These are phyloP conservation scores for Calonectria fujianensis DNA, from an alignment of 2,329 filamentous ascomycete genomes.

Conservation along the genomic window DNA sequence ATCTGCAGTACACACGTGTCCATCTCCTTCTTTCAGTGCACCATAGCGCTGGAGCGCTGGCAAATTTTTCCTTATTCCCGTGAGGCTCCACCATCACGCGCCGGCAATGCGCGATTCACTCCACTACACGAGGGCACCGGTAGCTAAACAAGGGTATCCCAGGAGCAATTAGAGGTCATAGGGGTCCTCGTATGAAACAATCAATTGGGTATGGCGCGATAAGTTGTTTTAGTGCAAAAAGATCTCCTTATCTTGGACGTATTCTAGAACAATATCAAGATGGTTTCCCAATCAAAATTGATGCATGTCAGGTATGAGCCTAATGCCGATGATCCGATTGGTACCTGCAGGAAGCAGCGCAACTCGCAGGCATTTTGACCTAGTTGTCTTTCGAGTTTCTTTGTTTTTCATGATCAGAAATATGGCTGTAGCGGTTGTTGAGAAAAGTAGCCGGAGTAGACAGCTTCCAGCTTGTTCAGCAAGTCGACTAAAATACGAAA, in stretches of 20 bases:
- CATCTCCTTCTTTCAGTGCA: neutral
- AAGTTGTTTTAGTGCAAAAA: neutral
- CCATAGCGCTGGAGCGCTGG: neutral
- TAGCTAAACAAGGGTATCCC: neutral
- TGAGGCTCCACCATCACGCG: constrained; percentile 10
- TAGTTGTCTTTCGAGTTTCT: neutral
- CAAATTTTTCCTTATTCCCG: neutral
- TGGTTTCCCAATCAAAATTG: neutral
- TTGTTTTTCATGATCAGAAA: neutral
- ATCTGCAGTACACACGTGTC: neutral
- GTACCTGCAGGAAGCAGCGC: neutral
- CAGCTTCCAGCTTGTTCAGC: neutral
- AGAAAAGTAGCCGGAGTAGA: neutral
- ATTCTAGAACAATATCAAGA: neutral
- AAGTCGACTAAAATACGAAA: neutral
- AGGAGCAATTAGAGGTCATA: neutral
- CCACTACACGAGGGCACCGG: neutral
- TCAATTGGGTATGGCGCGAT: neutral
- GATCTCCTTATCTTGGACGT: neutral
- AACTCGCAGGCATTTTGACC: neutral
- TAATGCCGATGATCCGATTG: neutral
- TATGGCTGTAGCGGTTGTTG: neutral
- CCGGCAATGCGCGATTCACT: constrained; percentile 3
- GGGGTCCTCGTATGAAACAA: neutral
- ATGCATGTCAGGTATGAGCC: neutral